Percentiles rank a stretch among this genome's conserved stretches.
Conservation (phyloP, 2,329 filamentous ascomycete species). For the Parastagonospora nodorum region DNA sequence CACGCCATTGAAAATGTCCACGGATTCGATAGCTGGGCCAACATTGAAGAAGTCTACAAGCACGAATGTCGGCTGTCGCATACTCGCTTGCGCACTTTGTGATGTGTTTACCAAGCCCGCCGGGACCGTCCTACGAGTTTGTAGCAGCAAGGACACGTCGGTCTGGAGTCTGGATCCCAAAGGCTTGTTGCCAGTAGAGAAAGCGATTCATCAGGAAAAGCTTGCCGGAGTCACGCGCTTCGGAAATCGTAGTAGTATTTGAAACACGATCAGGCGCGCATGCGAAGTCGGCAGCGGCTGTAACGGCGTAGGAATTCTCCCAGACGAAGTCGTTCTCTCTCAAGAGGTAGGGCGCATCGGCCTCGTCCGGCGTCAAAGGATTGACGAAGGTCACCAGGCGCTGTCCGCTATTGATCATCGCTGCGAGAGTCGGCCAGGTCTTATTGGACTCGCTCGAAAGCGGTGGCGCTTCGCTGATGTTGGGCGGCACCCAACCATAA, state of each 20-base stretch:
- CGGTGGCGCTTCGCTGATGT: constrained; percentile 57
- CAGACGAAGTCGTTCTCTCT: constrained; percentile 69
- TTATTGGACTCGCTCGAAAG: constrained; percentile 52
- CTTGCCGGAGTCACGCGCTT: constrained; percentile 58
- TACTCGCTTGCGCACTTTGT: constrained; percentile 61
- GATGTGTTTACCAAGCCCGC: constrained; percentile 51
- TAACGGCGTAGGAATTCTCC: constrained; percentile 72
- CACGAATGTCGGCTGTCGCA: constrained; percentile 67
- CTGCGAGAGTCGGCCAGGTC: constrained; percentile 71
- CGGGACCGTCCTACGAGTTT: constrained; percentile 65
- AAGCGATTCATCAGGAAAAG: constrained; percentile 81
- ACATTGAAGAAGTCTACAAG: constrained; percentile 80
- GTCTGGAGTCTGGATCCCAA: constrained; percentile 34
- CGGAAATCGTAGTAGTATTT: constrained; percentile 48
- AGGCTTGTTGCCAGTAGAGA: constrained; percentile 61
- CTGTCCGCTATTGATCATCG: constrained; percentile 66
- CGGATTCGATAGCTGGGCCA: constrained; percentile 68
- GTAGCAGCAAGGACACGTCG: constrained; percentile 62
- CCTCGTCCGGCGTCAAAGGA: constrained; percentile 43
- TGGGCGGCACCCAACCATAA: constrained; percentile 44
- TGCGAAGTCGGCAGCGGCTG: constrained; percentile 65
- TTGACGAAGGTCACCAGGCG: constrained; percentile 72
- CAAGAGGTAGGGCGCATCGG: constrained; percentile 61
- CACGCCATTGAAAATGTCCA: constrained; percentile 69
- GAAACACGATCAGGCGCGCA: constrained; percentile 71